phyloP scores from a whole-genome alignment of 306 rosid species.

The Adenanthera pavonina region DNA sequence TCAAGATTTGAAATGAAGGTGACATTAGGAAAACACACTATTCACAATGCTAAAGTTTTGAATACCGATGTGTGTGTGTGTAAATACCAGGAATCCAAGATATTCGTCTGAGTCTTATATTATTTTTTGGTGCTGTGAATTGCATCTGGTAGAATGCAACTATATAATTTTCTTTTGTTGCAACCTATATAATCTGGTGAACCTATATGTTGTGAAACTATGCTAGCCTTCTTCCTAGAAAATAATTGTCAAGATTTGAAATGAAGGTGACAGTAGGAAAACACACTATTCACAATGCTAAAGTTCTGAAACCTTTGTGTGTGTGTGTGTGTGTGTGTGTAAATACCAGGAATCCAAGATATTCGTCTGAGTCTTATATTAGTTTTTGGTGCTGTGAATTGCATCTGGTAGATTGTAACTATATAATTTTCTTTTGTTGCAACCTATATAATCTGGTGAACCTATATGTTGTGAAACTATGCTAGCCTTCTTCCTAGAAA shows the following conservation, averaged over 20 bases:
- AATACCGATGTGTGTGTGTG: not conserved
- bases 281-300: conserved; percentile 19
- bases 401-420: conserved; percentile 26
- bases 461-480: too few species aligned
- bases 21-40: conserved; percentile 28
- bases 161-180: conserved; percentile 18
- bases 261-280: conserved; percentile 22
- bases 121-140: conserved; percentile 19
- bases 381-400: conserved; percentile 18
- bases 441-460: too few species aligned
- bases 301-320: not conserved
- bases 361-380: conserved; percentile 1
- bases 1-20: conserved; percentile 27
- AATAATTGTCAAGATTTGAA: conserved; percentile 34
- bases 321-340: not conserved
- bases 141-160: conserved; percentile 26
- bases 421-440: conserved; percentile 18
- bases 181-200: too few species aligned
- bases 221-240: not conserved
- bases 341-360: conserved; percentile 8
- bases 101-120: conserved; percentile 5
- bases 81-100: conserved; percentile 8
- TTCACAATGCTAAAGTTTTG: conserved; percentile 7
- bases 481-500: not conserved
- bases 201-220: too few species aligned